phyloP scores from a whole-genome alignment of 176 grass and related monocot genomes.

The Eragrostis curvula region DNA sequence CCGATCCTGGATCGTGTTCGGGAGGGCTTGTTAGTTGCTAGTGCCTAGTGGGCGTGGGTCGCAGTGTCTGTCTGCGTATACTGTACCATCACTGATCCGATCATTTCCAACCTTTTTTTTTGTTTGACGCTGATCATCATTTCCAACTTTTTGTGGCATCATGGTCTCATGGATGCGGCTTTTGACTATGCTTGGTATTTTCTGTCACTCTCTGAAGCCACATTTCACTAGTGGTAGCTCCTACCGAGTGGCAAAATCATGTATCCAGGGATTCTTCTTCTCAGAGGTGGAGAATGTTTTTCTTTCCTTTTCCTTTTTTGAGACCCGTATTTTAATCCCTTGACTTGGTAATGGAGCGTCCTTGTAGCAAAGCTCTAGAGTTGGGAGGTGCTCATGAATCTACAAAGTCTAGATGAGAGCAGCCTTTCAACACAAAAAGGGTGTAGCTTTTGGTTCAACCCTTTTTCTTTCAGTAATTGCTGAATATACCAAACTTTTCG shows the following conservation, averaged over 20 bases:
- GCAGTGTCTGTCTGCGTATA: background rate
- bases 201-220: background rate
- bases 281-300: background rate
- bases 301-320: background rate
- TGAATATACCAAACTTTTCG: conserved; percentile 6
- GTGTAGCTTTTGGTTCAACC: background rate
- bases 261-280: background rate
- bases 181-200: conserved; percentile 16
- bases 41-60: background rate
- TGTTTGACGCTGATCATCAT: too few relatives aligned
- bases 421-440: conserved; percentile 40
- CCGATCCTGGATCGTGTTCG: conserved; percentile 2
- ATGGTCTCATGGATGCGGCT: conserved; percentile 2
- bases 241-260: conserved; percentile 24
- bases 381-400: conserved; percentile 39
- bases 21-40: background rate
- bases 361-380: background rate
- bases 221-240: background rate
- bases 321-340: too few relatives aligned
- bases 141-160: conserved; percentile 16
- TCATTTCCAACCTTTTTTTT: background rate
- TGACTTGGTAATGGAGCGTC: too few relatives aligned
- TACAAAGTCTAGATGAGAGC: conserved; percentile 21
- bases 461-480: conserved; percentile 6
- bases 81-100: background rate